Evolutionary conservation across 768 basidiomycete species (phyloP).

Genomic region (Pluteus cervinus): DNA sequence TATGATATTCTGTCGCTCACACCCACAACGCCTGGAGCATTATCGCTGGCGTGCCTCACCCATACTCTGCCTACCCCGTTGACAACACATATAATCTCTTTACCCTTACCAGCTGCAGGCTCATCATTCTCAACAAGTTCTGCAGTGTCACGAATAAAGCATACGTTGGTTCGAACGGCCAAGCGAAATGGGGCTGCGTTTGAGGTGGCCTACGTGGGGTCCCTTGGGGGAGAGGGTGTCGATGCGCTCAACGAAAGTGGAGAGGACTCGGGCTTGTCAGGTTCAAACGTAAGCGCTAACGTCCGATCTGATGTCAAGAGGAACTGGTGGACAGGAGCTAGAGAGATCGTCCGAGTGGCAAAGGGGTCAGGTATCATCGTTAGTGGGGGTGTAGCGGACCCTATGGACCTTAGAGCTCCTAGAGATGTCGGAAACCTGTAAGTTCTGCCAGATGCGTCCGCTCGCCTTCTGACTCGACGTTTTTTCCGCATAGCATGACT

Average conservation of each 20-base stretch:
- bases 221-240: slow-evolving; percentile 59
- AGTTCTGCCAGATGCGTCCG: slow-evolving; percentile 17
- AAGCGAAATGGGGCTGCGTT: slow-evolving; percentile 80
- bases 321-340: slow-evolving; percentile 80
- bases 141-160: slow-evolving; percentile 80
- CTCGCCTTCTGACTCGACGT: not conserved
- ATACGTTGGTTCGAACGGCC: slow-evolving; percentile 76
- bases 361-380: slow-evolving; percentile 75
- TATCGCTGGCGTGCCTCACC: slow-evolving; percentile 76
- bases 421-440: slow-evolving; percentile 75
- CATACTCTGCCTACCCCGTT: slow-evolving; percentile 70
- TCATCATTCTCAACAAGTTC: no score
- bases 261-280: slow-evolving; percentile 44
- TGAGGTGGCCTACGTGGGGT: slow-evolving; percentile 74
- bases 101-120: slow-evolving; percentile 73
- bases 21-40: slow-evolving; percentile 66
- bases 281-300: no score
- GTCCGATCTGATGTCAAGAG: no score
- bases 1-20: slow-evolving; percentile 78
- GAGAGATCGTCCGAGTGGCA: slow-evolving; percentile 74
- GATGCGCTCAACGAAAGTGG: slow-evolving; percentile 35
- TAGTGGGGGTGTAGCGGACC: slow-evolving; percentile 58
- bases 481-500: slow-evolving; percentile 39
- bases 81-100: slow-evolving; percentile 75
- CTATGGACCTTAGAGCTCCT: slow-evolving; percentile 63